phyloP scores from a whole-genome alignment of 768 basidiomycete species.

The Fomitopsis serialis region DNA sequence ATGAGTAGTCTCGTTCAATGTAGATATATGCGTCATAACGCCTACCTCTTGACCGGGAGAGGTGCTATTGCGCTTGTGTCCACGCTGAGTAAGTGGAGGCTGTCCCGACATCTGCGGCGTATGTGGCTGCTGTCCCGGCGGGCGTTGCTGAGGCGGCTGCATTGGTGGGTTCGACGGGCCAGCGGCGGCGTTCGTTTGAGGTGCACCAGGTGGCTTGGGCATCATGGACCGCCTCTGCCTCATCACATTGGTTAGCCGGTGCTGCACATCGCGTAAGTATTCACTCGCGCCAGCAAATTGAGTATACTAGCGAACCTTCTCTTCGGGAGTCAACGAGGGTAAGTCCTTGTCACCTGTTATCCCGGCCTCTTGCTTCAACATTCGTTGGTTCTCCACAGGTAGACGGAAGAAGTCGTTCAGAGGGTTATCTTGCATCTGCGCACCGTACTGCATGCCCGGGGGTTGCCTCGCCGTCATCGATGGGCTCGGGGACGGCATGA shows the following conservation, averaged over 20 bases:
- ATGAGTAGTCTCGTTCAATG: background rate
- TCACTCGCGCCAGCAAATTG: background rate
- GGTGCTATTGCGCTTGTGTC: slow-evolving; percentile 28
- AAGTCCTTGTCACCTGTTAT: slow-evolving; percentile 44
- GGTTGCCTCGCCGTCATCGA: slow-evolving; percentile 46
- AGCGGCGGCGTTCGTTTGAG: slow-evolving; percentile 33
- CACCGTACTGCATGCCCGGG: slow-evolving; percentile 23
- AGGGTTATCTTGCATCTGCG: slow-evolving; percentile 14
- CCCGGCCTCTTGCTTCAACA: slow-evolving; percentile 39
- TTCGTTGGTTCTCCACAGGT: slow-evolving; percentile 27
- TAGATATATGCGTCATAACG: background rate
- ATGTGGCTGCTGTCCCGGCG: slow-evolving; percentile 17
- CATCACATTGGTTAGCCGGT: slow-evolving; percentile 2
- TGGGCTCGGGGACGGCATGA: slow-evolving; percentile 53
- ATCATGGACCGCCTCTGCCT: background rate
- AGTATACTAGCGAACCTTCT: slow-evolving; percentile 47
- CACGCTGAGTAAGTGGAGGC: slow-evolving; percentile 12
- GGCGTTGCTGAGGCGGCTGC: slow-evolving; percentile 31
- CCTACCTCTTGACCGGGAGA: slow-evolving; percentile 31
- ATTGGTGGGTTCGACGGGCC: slow-evolving; percentile 32
- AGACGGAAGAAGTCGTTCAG: slow-evolving; percentile 42
- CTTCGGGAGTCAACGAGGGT: slow-evolving; percentile 35
- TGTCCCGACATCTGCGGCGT: slow-evolving; percentile 44
- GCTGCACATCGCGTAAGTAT: slow-evolving; percentile 4
- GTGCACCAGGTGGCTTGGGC: slow-evolving; percentile 15